These are phyloP conservation scores for Aaosphaeria arxii DNA, from an alignment of 2,329 filamentous ascomycete species.

Conservation along the genomic window DNA sequence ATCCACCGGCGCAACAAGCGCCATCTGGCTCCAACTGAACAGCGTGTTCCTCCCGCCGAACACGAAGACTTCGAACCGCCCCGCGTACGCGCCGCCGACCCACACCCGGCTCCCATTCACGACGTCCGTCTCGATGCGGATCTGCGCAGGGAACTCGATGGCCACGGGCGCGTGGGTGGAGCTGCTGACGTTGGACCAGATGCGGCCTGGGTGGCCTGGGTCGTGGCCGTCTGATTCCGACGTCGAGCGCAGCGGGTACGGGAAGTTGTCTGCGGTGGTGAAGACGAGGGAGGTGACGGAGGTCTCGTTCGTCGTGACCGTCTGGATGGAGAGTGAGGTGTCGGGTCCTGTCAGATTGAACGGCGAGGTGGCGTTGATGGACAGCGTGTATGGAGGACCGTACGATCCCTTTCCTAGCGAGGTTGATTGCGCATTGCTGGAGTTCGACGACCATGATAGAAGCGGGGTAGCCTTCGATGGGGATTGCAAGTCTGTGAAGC, in stretches of 20 bases:
- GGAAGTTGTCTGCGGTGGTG: slow-evolving; percentile 33
- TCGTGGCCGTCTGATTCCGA: slow-evolving; percentile 45
- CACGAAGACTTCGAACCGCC: slow-evolving; percentile 55
- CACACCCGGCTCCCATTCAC: slow-evolving; percentile 50
- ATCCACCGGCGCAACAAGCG: slow-evolving; percentile 52
- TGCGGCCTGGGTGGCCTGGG: slow-evolving; percentile 47
- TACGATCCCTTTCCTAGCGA: slow-evolving; percentile 40
- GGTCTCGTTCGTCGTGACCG: slow-evolving; percentile 10
- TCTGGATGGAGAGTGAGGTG: slow-evolving; percentile 38
- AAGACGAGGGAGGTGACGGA: slow-evolving; percentile 40
- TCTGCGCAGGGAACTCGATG: slow-evolving; percentile 28
- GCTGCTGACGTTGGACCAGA: slow-evolving; percentile 49
- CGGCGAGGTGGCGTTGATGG: slow-evolving; percentile 36
- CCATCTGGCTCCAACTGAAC: slow-evolving; percentile 58
- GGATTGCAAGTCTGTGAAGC: slow-evolving; percentile 11
- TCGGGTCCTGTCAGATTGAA: slow-evolving; percentile 48
- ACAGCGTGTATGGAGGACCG: slow-evolving; percentile 47
- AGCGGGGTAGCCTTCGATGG: slow-evolving; percentile 13
- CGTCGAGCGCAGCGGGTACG: slow-evolving; percentile 51
- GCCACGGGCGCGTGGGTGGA: slow-evolving; percentile 45
- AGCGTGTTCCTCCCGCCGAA: slow-evolving; percentile 51
- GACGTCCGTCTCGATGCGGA: slow-evolving; percentile 46
- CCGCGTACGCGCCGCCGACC: slow-evolving; percentile 45
- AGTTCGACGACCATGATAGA: slow-evolving; percentile 27
- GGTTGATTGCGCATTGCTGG: slow-evolving; percentile 2